Evolutionary conservation across 2,329 filamentous ascomycete species (phyloP).

Genomic region (Trichoderma asperellum): DNA sequence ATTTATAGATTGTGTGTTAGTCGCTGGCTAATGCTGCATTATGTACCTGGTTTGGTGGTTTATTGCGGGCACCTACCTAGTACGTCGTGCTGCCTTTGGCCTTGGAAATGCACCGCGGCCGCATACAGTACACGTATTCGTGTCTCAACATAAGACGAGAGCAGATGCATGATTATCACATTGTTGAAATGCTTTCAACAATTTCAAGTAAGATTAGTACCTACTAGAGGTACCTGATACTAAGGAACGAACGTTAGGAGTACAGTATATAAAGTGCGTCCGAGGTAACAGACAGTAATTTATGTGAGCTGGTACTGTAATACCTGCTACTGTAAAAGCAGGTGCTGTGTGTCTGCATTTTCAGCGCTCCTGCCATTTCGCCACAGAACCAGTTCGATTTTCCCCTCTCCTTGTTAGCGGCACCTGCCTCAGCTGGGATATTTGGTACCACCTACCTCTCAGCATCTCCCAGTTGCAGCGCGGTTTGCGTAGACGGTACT

Average conservation of each 20-base stretch:
- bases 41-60: neutral
- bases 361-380: neutral
- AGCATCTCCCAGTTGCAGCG: neutral
- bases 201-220: neutral
- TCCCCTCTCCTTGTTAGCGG: neutral
- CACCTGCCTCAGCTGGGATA: neutral
- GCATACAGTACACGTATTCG: neutral
- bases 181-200: neutral
- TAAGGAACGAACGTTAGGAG: too few species aligned
- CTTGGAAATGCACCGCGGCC: too few species aligned
- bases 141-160: neutral
- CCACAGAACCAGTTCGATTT: neutral
- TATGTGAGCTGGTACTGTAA: neutral
- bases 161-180: neutral
- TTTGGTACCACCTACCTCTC: neutral
- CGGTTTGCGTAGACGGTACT: neutral
- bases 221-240: too few species aligned
- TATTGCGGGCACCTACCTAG: neutral
- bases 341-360: neutral
- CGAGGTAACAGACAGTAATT: too few species aligned
- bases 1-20: neutral
- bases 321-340: neutral
- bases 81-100: neutral
- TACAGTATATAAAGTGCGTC: too few species aligned
- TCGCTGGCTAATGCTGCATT: neutral